Conservation (phyloP, 805 yeast genomes). For the Lachancea lanzarotensis region DNA sequence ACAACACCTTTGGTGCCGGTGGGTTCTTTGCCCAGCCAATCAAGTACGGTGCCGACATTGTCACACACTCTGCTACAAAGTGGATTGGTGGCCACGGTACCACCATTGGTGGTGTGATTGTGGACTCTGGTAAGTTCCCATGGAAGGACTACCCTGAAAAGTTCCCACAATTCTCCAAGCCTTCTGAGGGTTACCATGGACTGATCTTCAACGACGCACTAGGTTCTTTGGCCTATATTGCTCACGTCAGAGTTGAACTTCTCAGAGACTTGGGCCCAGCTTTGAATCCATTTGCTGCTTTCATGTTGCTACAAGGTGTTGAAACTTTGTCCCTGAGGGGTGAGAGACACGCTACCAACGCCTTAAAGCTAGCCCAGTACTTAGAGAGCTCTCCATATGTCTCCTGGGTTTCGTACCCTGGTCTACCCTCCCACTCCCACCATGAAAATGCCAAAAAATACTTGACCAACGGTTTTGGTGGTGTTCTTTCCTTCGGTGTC, state of each 20-base stretch:
- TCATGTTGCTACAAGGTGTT: conserved; percentile 82
- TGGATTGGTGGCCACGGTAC: conserved; percentile 99
- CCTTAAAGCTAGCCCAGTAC: conserved; percentile 70
- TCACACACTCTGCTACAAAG: conserved; percentile 91
- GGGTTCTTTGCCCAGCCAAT: conserved; percentile 81
- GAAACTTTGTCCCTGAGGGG: conserved; percentile 92
- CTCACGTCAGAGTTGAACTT: conserved; percentile 74
- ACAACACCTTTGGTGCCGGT: conserved; percentile 96
- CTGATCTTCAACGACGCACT: conserved; percentile 72
- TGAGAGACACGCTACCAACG: conserved; percentile 84
- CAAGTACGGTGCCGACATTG: conserved; percentile 85
- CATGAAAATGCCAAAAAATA: conserved; percentile 82
- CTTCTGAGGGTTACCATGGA: conserved; percentile 93
- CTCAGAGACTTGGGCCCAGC: conserved; percentile 91
- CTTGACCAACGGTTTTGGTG: conserved; percentile 75
- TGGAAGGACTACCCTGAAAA: conserved; percentile 80
- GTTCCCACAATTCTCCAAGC: conserved; percentile 87
- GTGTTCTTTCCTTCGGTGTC: conserved; percentile 84
- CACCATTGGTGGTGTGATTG: conserved; percentile 84
- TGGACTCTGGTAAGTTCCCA: conserved; percentile 90
- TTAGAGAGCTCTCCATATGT: conserved; percentile 70
- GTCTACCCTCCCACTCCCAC: conserved; percentile 68
- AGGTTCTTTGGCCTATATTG: conserved; percentile 73
- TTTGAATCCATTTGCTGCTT: conserved; percentile 81
- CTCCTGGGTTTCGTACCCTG: conserved; percentile 88